Evolutionary conservation across 306 rosid species (phyloP).

Genomic region (Vigna trinervia): DNA sequence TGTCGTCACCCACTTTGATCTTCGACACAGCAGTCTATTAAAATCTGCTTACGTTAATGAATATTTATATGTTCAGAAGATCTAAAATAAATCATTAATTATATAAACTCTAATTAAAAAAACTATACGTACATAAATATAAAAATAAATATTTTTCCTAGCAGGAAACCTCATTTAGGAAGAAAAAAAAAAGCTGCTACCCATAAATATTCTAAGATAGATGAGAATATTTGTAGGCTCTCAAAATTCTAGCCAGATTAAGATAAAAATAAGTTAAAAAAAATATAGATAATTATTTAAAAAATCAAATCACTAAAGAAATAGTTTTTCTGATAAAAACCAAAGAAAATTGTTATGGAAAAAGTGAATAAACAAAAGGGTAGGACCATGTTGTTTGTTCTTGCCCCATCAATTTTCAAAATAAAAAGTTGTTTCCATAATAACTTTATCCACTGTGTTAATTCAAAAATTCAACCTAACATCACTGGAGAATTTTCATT

Average conservation of each 20-base stretch:
- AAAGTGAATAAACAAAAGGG: slow-evolving; percentile 8
- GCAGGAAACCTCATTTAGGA: neutral
- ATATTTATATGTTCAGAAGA: neutral
- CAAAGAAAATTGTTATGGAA: neutral
- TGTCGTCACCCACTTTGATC: neutral
- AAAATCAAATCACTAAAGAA: neutral
- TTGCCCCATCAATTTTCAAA: neutral
- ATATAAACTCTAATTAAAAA: neutral
- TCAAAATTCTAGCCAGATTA: neutral
- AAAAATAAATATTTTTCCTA: neutral
- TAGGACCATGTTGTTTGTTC: slow-evolving; percentile 14
- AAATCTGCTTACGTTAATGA: neutral
- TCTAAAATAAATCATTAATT: neutral
- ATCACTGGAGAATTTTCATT: slow-evolving; percentile 25
- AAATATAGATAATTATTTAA: neutral
- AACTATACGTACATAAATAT: neutral
- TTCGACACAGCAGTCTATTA: neutral
- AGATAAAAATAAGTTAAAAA: neutral
- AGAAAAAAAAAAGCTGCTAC: neutral
- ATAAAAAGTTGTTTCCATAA: neutral
- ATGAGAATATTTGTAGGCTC: too few species aligned
- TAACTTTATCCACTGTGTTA: slow-evolving; percentile 29
- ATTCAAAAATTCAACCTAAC: slow-evolving; percentile 42
- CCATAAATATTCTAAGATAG: neutral
- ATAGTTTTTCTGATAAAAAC: neutral